A percentile compares a stretch with the other conserved stretches of the same genome.
Conservation (phyloP, 257 asterid species). For the Misopates orontium region DNA sequence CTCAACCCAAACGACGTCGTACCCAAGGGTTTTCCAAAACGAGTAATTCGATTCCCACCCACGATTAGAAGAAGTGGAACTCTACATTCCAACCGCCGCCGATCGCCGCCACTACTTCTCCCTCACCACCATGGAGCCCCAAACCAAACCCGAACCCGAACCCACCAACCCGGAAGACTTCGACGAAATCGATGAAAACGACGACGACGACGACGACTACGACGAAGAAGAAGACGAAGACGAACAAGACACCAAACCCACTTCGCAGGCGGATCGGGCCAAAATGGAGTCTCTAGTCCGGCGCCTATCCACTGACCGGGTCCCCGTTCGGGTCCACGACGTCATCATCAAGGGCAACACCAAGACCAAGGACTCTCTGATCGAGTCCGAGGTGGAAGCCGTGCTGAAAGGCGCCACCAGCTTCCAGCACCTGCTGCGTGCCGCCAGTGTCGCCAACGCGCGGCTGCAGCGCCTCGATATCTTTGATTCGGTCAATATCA, state of each 20-base stretch:
- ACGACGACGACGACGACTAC: constrained; percentile 37
- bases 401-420: constrained; percentile 58
- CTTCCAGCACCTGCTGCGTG: constrained; percentile 70
- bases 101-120: constrained; percentile 30
- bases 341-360: constrained; percentile 80
- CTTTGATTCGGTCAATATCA: constrained; percentile 73
- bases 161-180: constrained; percentile 26
- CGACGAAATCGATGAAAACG: constrained; percentile 42
- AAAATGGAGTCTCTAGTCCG: constrained; percentile 54
- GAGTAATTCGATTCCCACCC: constrained; percentile 1
- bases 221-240: constrained; percentile 39
- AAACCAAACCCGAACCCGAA: constrained; percentile 23
- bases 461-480: constrained; percentile 65
- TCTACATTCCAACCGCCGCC: not conserved
- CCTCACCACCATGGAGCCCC: constrained; percentile 32
- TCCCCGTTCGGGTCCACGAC: constrained; percentile 80
- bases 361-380: constrained; percentile 68
- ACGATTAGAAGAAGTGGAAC: not conserved
- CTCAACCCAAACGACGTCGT: not conserved
- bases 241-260: constrained; percentile 31
- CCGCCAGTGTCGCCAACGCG: constrained; percentile 56
- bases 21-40: not conserved
- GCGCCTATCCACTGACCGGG: constrained; percentile 64
- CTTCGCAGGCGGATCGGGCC: constrained; percentile 46
- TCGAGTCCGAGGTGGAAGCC: constrained; percentile 65